Conservation (phyloP, 2,329 filamentous ascomycete species). For the Sclerotinia subarctica region DNA sequence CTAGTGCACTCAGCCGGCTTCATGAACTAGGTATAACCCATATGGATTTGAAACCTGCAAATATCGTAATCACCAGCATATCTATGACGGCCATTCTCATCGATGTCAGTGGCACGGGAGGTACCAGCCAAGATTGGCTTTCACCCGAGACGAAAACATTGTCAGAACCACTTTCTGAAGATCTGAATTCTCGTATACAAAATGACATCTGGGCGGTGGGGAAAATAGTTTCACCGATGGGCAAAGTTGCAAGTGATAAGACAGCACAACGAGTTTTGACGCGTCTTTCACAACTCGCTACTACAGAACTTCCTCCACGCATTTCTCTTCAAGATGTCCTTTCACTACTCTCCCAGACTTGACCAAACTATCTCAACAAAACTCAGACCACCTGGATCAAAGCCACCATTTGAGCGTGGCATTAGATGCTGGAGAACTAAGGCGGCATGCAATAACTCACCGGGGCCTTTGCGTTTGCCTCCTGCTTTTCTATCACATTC, state of each 20-base stretch:
- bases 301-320: conserved; percentile 12
- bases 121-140: conserved; percentile 29
- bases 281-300: conserved; percentile 7
- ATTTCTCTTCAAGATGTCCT: conserved; percentile 15
- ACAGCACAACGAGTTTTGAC: conserved; percentile 11
- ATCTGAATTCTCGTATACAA: conserved; percentile 24
- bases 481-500: too few relatives aligned
- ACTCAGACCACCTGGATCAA: too few relatives aligned
- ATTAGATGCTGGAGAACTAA: too few relatives aligned
- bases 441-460: too few relatives aligned
- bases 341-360: too few relatives aligned
- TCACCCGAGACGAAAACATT: conserved; percentile 28
- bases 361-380: too few relatives aligned
- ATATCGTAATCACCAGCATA: conserved; percentile 27
- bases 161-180: conserved; percentile 25
- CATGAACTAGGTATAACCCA: conserved; percentile 28
- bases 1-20: conserved; percentile 26
- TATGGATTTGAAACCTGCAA: conserved; percentile 33
- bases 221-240: conserved; percentile 23
- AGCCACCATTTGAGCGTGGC: too few relatives aligned
- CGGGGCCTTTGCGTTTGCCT: too few relatives aligned
- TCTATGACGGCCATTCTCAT: conserved; percentile 26
- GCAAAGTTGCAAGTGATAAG: conserved; percentile 14
- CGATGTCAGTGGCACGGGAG: conserved; percentile 29
- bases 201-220: conserved; percentile 31